Evolutionary conservation across 2,329 filamentous ascomycete species (phyloP).

Genomic region (Trichoderma brevicompactum): DNA sequence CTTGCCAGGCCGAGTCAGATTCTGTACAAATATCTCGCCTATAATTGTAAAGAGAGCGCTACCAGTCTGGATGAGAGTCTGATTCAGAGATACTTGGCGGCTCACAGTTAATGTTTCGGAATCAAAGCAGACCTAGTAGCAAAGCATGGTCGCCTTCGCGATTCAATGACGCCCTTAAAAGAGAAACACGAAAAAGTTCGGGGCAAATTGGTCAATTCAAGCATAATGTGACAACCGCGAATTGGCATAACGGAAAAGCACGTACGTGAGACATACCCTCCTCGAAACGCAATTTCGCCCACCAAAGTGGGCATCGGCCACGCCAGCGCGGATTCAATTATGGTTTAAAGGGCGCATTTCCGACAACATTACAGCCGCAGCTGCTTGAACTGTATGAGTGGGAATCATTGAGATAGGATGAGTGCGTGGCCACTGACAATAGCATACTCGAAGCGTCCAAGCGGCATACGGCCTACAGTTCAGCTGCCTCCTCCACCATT

Average conservation of each 20-base stretch:
- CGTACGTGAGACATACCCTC: slow-evolving; percentile 17
- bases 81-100: neutral
- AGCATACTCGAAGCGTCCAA: too few species aligned
- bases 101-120: neutral
- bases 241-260: slow-evolving; percentile 29
- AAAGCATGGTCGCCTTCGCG: neutral
- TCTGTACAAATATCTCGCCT: neutral
- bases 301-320: slow-evolving; percentile 29
- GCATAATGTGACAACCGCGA: slow-evolving; percentile 6
- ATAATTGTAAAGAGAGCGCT: neutral
- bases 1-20: neutral
- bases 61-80: neutral
- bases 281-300: slow-evolving; percentile 20
- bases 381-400: slow-evolving; percentile 18
- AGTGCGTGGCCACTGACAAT: too few species aligned
- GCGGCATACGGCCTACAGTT: too few species aligned
- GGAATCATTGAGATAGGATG: slow-evolving; percentile 18
- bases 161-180: neutral
- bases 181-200: neutral
- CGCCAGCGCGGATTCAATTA: slow-evolving; percentile 27
- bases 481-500: too few species aligned
- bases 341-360: slow-evolving; percentile 28
- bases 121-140: neutral
- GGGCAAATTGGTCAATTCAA: neutral
- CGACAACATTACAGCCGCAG: slow-evolving; percentile 20